Conservation (phyloP, 257 asterid species). For the Plantago ovata region DNA sequence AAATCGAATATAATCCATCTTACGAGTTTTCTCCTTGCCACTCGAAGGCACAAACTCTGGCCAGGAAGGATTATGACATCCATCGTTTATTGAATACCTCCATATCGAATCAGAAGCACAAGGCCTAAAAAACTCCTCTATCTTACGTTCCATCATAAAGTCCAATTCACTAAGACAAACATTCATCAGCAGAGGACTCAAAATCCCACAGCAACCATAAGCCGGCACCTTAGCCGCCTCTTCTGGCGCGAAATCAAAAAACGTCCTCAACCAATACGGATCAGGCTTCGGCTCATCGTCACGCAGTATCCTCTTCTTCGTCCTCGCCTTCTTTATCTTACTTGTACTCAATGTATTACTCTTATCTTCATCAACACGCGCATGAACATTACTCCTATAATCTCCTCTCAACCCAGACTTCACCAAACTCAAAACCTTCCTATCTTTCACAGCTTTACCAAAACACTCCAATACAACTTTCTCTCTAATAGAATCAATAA, state of each 20-base stretch:
- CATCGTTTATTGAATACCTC: constrained; percentile 78
- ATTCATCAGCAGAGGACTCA: constrained; percentile 81
- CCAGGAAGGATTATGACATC: constrained; percentile 97
- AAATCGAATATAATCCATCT: constrained; percentile 78
- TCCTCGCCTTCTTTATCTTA: constrained; percentile 64
- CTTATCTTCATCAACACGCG: constrained; percentile 21
- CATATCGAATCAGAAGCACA: constrained; percentile 71
- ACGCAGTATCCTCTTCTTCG: constrained; percentile 68
- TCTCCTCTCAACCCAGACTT: constrained; percentile 52
- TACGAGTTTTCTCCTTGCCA: constrained; percentile 79
- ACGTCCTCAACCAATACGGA: constrained; percentile 87
- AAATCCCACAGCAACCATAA: constrained; percentile 79
- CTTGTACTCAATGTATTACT: constrained; percentile 34
- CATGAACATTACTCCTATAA: neutral
- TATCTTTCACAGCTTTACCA: constrained; percentile 61
- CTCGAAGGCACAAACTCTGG: constrained; percentile 96
- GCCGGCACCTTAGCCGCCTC: constrained; percentile 85
- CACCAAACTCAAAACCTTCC: constrained; percentile 69
- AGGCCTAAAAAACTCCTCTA: constrained; percentile 65
- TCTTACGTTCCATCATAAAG: constrained; percentile 63
- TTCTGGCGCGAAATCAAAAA: constrained; percentile 83
- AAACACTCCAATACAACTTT: constrained; percentile 48
- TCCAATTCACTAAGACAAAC: constrained; percentile 73
- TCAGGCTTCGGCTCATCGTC: constrained; percentile 89
- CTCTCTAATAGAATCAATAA: constrained; percentile 37